phyloP scores from a whole-genome alignment of 2,329 filamentous ascomycete genomes.

The Cladosporium cucumerinum region DNA sequence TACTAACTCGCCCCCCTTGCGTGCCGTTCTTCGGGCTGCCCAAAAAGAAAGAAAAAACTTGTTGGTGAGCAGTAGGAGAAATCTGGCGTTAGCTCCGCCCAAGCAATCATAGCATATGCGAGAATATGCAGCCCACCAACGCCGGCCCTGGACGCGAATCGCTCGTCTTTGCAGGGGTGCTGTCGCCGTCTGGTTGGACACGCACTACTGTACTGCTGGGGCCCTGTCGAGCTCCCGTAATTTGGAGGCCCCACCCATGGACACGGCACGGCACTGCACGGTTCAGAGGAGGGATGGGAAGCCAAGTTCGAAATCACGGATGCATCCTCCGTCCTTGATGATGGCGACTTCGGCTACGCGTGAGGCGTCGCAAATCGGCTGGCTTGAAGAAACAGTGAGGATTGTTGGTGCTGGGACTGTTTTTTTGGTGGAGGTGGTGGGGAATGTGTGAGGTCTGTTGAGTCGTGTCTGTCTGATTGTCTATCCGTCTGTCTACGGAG shows the following conservation, averaged over 20 bases:
- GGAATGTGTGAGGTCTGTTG: background rate
- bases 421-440: background rate
- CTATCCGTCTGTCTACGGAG: background rate
- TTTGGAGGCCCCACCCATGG: conserved; percentile 4
- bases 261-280: background rate
- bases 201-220: background rate
- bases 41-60: too few relatives aligned
- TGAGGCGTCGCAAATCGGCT: background rate
- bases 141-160: conserved; percentile 12
- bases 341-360: background rate
- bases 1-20: background rate
- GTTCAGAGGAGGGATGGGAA: background rate
- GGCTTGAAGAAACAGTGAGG: conserved; percentile 9
- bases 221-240: conserved; percentile 10
- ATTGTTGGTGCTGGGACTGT: background rate
- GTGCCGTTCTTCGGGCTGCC: background rate
- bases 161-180: background rate
- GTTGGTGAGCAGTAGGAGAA: conserved; percentile 1
- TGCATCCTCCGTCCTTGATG: too few relatives aligned
- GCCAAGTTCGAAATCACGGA: background rate
- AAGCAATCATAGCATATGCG: background rate
- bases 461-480: background rate
- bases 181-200: background rate
- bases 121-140: conserved; percentile 3
- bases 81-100: background rate